Base-by-base conservation (phyloP, 1,284 basidiomycete species). In the Ceratobasidium sp. region DNA sequence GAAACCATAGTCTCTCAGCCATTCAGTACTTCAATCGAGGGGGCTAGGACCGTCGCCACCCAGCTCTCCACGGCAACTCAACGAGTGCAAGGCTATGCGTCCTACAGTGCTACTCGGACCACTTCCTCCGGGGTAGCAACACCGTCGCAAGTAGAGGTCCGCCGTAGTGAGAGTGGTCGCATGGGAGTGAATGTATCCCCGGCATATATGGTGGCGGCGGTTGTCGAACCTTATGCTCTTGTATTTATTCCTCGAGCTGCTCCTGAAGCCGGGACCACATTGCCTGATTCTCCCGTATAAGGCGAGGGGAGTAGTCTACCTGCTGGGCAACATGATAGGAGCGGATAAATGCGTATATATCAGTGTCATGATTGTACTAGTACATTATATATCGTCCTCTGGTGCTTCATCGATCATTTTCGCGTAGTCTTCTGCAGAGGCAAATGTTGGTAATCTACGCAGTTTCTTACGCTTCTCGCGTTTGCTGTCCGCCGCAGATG, bases 401-500 rank as follows among this genome's bases (percentile, higher is more conserved):
- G 85, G 84, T 21, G 82, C 89, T 69, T 89, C 89, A 70, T 88
- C 89, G 72, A 98, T 95, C 82, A 98, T 83, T 78, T 86, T 90
- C 56, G 91, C 91, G 75, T 97, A 99, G 74, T 98, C 96, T 72
- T 98, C 96, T 73, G 96, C 96, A 76, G 87, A 91, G 1, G 93
- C 96, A 75, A 99, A 98, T 30, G 88, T 90, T 1, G 95, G 94
- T 73, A 94, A 75, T 46, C 85, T 82, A 73, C 83, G 82, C 77
- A 87, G 78, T 81, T 90, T 91, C 76, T 86, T 85, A 79, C 84
- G 87, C 75, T 82, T 84, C 74, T 78, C 80, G 71, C 78, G 79
- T 68, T 78, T 79, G 72, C 82, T 81, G 60, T 81, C 78, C 68
- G 81, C 77, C 54, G 76, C 73, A 16, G 69, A 77, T 4, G 77